These are phyloP conservation scores for Taiozyma onychis DNA, from an alignment of 1,139 yeast genomes.

Conservation along the genomic window DNA sequence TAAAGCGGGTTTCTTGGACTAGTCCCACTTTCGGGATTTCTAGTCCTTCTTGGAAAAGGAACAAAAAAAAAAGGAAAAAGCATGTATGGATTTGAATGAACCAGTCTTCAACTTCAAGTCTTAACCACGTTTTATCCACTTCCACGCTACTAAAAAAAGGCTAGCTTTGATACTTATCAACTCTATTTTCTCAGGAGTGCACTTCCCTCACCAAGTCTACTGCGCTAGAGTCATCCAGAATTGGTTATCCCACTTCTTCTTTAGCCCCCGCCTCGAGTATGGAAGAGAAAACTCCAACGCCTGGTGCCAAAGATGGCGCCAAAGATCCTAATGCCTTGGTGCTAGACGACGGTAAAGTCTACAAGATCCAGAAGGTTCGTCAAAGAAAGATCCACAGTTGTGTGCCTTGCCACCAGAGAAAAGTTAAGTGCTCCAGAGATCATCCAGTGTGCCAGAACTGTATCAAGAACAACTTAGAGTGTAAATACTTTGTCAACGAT, in stretches of 20 bases:
- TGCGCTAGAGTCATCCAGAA: not conserved
- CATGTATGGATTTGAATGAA: not conserved
- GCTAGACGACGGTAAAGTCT: slow-evolving; percentile 39
- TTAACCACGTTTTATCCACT: not conserved
- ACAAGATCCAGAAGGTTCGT: slow-evolving; percentile 54
- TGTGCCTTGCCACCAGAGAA: slow-evolving; percentile 56
- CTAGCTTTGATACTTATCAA: not conserved
- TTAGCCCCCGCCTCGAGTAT: not conserved
- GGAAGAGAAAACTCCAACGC: not conserved
- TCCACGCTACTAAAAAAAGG: not conserved
- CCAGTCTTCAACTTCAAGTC: not conserved
- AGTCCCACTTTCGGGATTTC: not conserved
- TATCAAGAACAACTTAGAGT: slow-evolving; percentile 29
- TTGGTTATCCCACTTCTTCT: not conserved
- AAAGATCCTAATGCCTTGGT: slow-evolving; percentile 31
- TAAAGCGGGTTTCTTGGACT: not conserved
- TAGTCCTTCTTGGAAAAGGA: not conserved
- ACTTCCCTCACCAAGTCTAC: not conserved
- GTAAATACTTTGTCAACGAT: slow-evolving; percentile 54
- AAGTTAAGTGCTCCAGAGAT: slow-evolving; percentile 52
- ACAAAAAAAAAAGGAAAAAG: not conserved
- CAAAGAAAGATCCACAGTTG: slow-evolving; percentile 54
- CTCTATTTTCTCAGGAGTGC: not conserved
- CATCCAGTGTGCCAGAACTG: slow-evolving; percentile 43
- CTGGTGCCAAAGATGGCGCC: slow-evolving; percentile 17